Conservation (phyloP, 2,329 filamentous ascomycete genomes). For the Sarocladium strictum region DNA sequence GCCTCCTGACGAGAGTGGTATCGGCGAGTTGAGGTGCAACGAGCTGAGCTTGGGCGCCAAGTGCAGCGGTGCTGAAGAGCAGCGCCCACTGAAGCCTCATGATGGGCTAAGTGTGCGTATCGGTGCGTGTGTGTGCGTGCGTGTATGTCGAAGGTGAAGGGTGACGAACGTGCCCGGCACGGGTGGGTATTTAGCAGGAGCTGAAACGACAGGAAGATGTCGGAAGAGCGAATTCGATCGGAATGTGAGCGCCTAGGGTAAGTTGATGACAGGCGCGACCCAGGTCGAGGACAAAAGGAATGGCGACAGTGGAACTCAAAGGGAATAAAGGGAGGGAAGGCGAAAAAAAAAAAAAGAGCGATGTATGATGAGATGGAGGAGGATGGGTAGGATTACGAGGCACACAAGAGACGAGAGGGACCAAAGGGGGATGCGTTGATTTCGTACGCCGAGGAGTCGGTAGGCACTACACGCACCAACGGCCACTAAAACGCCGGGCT, state of each 20-base stretch:
- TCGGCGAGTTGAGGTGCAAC: neutral
- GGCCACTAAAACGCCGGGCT: too few relatives aligned
- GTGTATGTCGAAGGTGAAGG: neutral
- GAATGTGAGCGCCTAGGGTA: neutral
- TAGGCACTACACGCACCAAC: too few relatives aligned
- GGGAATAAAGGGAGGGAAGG: neutral
- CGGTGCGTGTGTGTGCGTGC: neutral
- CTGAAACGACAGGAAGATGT: neutral
- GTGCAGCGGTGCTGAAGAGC: neutral
- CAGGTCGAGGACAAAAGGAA: neutral
- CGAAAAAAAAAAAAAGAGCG: neutral
- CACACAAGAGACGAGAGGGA: too few relatives aligned
- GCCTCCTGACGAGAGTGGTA: neutral
- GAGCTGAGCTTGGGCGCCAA: neutral
- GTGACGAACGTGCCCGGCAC: conserved; percentile 5
- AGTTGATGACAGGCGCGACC: neutral
- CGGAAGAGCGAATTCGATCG: neutral
- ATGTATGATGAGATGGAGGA: neutral
- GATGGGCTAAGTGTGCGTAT: neutral
- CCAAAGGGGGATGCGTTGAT: too few relatives aligned
- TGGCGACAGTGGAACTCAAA: neutral
- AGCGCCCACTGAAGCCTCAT: conserved; percentile 7
- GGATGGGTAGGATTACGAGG: too few relatives aligned
- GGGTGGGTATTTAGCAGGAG: neutral
- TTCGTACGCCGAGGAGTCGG: neutral